Evolutionary conservation across 495 filamentous ascomycete genomes (phyloP), one percentile per base, ranked within the genome.

Genomic region (Staphylotrichum tortipilum): DNA sequence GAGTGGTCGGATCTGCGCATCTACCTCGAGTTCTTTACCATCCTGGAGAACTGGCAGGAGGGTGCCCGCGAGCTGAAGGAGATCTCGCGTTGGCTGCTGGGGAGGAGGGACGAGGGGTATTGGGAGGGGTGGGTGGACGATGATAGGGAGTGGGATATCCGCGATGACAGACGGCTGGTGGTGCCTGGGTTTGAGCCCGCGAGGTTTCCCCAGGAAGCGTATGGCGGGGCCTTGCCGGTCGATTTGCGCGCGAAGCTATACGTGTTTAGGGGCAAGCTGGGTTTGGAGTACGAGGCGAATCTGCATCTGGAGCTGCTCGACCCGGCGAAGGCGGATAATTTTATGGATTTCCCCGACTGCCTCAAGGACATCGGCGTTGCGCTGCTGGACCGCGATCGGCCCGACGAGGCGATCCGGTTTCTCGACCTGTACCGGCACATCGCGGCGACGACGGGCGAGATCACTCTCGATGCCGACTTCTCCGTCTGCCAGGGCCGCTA

Each of bases 111-210:
- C 14, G 94, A 97, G 59, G 60, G 47, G 11, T 88, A 80, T 57
- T 98, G 92, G 92, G 85, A 95, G 46, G 60, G 75, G n/a, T 76
- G 79, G 53, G 63, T 74, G 7, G 73, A 78, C 7, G 89, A 97
- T 60, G 92, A 98, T 65, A 78, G 89, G 49, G 92, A 98, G 71
- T 98, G 88, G 86, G 92, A 98, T 59, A 55, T 76, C 3, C 76
- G 81, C 23, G 79, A 90, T 67, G 72, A 74, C 3, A 82, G 86
- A 26, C 77, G 89, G 33, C 71, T 80, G 33, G 70, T 70, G 30
- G 74, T 80, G 26, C 68, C 78, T 12, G 67, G 75, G 21, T 73
- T 73, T 33, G 62, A 67, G 21, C 52, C 67, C 1, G 77, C 76
- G 6, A 85, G 64, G 45, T 83, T 80, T 65, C 74, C 77, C 1